Conservation (phyloP, 345 rosid species). For the Eucalyptus virginea region DNA sequence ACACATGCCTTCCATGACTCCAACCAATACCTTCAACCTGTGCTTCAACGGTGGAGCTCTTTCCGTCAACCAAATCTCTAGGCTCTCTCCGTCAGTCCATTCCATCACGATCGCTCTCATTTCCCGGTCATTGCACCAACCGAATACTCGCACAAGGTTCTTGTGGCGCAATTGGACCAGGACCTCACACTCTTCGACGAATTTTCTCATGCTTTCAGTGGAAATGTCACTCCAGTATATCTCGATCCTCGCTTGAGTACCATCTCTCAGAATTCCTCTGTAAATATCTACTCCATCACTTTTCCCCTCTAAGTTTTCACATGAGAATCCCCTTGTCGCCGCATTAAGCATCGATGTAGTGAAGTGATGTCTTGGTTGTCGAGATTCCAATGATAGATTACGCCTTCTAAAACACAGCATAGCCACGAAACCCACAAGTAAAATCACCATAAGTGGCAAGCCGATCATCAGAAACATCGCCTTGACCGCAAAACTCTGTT, state of each 20-base stretch:
- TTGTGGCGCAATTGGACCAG: constrained; percentile 36
- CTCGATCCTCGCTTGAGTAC: constrained; percentile 41
- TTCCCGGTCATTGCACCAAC: constrained; percentile 38
- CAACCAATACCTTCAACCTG: constrained; percentile 33
- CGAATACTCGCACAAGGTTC: constrained; percentile 48
- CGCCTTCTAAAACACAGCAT: constrained; percentile 52
- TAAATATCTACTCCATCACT: constrained; percentile 17
- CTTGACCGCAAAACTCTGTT: constrained; percentile 24
- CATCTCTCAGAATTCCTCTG: constrained; percentile 39
- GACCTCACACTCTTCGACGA: constrained; percentile 27
- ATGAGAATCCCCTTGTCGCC: constrained; percentile 8
- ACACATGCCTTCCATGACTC: constrained; percentile 39
- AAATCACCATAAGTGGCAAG: constrained; percentile 30
- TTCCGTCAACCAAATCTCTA: constrained; percentile 38
- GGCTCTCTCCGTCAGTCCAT: constrained; percentile 33
- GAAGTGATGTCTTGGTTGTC: not conserved
- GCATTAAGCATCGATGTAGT: not conserved
- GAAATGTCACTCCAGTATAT: constrained; percentile 24
- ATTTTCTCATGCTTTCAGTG: constrained; percentile 11
- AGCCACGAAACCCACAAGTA: constrained; percentile 19
- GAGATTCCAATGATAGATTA: not conserved
- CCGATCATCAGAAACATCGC: constrained; percentile 28
- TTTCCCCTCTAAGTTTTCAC: constrained; percentile 19
- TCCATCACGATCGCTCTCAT: constrained; percentile 40
- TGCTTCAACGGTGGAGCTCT: constrained; percentile 45